These are phyloP conservation scores for Periglandula ipomoeae DNA, from an alignment of 2,329 filamentous ascomycete genomes.

Conservation along the genomic window DNA sequence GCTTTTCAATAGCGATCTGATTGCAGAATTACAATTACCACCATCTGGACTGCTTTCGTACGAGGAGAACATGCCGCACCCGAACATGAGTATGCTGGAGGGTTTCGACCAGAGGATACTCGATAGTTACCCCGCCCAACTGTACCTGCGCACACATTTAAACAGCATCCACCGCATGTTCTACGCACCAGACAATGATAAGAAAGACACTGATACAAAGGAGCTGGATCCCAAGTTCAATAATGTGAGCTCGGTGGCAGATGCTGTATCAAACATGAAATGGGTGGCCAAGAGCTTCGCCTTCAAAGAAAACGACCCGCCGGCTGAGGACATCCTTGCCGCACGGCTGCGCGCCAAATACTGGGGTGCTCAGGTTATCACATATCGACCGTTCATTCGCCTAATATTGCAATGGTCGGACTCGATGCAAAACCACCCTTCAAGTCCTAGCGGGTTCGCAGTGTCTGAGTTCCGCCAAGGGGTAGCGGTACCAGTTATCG, in stretches of 20 bases:
- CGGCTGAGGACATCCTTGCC: constrained; percentile 66
- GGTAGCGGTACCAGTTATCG: constrained; percentile 27
- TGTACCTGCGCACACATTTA: constrained; percentile 55
- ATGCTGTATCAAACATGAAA: constrained; percentile 30
- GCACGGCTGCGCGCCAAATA: constrained; percentile 88
- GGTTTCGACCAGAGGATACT: constrained; percentile 39
- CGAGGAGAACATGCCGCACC: constrained; percentile 58
- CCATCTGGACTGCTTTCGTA: constrained; percentile 53
- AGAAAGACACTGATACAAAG: constrained; percentile 16
- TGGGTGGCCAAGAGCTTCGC: constrained; percentile 41
- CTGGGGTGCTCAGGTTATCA: constrained; percentile 85
- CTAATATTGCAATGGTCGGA: constrained; percentile 43
- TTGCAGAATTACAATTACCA: constrained; percentile 68
- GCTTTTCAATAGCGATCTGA: constrained; percentile 57
- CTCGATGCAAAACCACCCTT: constrained; percentile 25
- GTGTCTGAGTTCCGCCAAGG: constrained; percentile 27
- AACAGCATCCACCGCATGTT: constrained; percentile 53
- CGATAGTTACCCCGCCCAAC: constrained; percentile 52
- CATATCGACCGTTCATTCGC: constrained; percentile 66
- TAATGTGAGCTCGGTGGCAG: constrained; percentile 37
- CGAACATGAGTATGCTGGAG: constrained; percentile 40
- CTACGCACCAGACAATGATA: constrained; percentile 36
- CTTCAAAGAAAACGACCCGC: constrained; percentile 59
- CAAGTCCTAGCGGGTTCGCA: constrained; percentile 22
- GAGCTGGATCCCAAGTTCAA: constrained; percentile 27